Base-by-base conservation (phyloP, 371 early-diverging fungal species). In the Mucor indicus region DNA sequence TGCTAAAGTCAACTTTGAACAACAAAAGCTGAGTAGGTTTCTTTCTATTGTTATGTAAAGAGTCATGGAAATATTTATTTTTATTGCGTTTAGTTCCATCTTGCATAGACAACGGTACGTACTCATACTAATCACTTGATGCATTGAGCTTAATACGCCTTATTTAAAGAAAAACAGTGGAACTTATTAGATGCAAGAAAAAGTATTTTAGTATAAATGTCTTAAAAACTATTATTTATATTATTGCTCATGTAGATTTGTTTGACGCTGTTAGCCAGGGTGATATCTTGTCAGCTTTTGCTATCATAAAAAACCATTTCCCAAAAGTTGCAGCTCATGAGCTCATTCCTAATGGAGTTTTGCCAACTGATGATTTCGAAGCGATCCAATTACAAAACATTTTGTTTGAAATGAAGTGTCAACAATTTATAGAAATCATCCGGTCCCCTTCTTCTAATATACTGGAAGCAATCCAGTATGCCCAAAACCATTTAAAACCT, bases 101-200 rank as follows among this genome's bases (percentile, higher is more conserved):
- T 23, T 17, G 17, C 15, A 2, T 31, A 7, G 20, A 35, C 16
- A 42, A 16, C 4, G 42, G 2, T 6, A 41, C 15, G n/a, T 3
- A 41, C 2, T 8, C 6, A 29, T 29, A 29, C 30, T 29, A n/a
- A n/a, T 29, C 30, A 29, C 6, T 29, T 29, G 30, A 29, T 29
- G 30, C 30, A 29, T 29, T 29, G 30, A 29, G 8, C 12, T 29
- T 12, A 40, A 40, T 24, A 5, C 15, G 24, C 32, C 10, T 36
- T 16, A 11, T 8, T 45, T 25, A 10, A 38, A 55, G 56, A 55
- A 11, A 43, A 29, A 5, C 45, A 56, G 39, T 71, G 71, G 71
- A 15, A 42, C 3, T 33, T 71, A 15, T 38, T 71, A 35, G 71
- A 71, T 32, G 71, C 71, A 59, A 55, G 71, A 48, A 67, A 71